A percentile compares a stretch with the other conserved stretches of the same genome.
phyloP scores from a whole-genome alignment of 805 yeast genomes.

The Kregervanrija fluxuum region DNA sequence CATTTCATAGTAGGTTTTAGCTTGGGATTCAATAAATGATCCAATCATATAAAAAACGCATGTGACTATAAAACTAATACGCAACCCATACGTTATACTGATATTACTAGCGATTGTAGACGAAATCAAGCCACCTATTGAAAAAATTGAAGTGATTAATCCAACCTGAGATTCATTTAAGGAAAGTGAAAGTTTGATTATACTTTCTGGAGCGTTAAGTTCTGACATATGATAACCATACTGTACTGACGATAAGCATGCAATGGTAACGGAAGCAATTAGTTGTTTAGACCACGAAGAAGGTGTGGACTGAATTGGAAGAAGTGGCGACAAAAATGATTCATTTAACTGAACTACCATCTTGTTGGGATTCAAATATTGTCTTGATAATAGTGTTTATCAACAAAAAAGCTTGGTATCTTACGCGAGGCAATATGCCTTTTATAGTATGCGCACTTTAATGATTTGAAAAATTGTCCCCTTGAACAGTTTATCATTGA shows the following conservation, averaged over 20 bases:
- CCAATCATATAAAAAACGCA: constrained; percentile 51
- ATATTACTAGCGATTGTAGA: constrained; percentile 61
- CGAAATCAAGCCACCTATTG: constrained; percentile 78
- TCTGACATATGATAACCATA: constrained; percentile 96
- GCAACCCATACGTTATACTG: constrained; percentile 64
- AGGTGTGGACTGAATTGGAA: neutral
- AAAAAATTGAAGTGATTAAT: constrained; percentile 66
- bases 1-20: constrained; percentile 37
- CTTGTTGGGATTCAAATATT: too few species aligned
- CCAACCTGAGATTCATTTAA: constrained; percentile 50
- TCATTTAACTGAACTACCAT: too few species aligned
- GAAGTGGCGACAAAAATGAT: too few species aligned
- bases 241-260: constrained; percentile 75
- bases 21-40: constrained; percentile 48
- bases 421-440: too few species aligned
- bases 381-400: too few species aligned
- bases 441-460: too few species aligned
- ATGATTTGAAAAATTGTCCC: too few species aligned
- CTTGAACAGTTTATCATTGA: too few species aligned
- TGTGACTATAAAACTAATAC: constrained; percentile 43
- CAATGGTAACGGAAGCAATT: constrained; percentile 42
- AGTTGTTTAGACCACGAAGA: constrained; percentile 28
- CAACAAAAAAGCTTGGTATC: too few species aligned
- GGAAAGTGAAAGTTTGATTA: constrained; percentile 28
- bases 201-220: constrained; percentile 79